These are phyloP conservation scores for Kodamaea fukazawae DNA, from an alignment of 805 yeast genomes.

Conservation along the genomic window DNA sequence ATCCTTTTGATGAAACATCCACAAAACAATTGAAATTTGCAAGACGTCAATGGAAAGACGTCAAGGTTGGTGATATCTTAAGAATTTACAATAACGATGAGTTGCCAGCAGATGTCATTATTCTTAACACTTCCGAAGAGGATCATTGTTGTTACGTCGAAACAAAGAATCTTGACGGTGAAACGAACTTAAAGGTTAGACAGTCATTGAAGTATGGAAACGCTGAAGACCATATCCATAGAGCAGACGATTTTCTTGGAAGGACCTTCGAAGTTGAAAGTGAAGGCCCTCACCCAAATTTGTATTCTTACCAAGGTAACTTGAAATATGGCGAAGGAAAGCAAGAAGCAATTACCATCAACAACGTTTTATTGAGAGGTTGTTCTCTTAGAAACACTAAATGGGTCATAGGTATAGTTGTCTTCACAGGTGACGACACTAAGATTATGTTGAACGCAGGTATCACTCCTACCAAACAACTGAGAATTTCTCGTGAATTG, in stretches of 20 bases:
- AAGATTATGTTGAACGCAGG: slow-evolving; percentile 80
- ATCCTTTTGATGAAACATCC: slow-evolving; percentile 9
- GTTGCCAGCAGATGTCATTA: slow-evolving; percentile 72
- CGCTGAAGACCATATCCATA: slow-evolving; percentile 39
- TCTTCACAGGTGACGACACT: slow-evolving; percentile 75
- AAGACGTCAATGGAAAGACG: slow-evolving; percentile 60
- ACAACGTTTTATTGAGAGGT: slow-evolving; percentile 69
- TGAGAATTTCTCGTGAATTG: slow-evolving; percentile 62
- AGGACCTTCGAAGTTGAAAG: slow-evolving; percentile 68
- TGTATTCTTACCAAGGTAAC: slow-evolving; percentile 76
- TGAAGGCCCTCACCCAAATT: slow-evolving; percentile 80
- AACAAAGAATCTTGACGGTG: slow-evolving; percentile 72
- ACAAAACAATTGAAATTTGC: slow-evolving; percentile 28
- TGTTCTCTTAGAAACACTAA: slow-evolving; percentile 69
- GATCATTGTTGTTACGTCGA: slow-evolving; percentile 71
- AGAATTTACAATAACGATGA: slow-evolving; percentile 68
- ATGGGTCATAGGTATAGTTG: slow-evolving; percentile 71
- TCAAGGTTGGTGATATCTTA: slow-evolving; percentile 71
- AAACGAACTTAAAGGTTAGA: slow-evolving; percentile 73
- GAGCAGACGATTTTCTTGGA: slow-evolving; percentile 35
- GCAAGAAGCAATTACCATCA: slow-evolving; percentile 57
- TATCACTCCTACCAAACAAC: slow-evolving; percentile 69
- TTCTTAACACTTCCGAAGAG: slow-evolving; percentile 64
- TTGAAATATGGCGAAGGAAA: slow-evolving; percentile 27
- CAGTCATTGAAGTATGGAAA: slow-evolving; percentile 67